Evolutionary conservation across 306 rosid genomes (phyloP).

Genomic region (Nissolia schottii): DNA sequence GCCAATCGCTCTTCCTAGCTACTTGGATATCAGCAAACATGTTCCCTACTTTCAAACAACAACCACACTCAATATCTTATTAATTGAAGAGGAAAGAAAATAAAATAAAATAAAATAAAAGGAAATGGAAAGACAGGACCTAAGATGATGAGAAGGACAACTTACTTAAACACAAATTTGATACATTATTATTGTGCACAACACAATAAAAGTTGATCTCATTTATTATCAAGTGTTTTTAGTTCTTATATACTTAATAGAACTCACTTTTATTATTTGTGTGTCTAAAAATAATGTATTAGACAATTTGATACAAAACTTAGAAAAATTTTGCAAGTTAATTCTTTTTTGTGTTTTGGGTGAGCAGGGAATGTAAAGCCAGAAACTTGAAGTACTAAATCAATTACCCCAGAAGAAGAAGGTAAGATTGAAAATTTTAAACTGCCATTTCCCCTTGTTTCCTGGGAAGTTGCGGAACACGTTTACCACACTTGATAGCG

Average conservation of each 20-base stretch:
- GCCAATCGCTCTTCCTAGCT: conserved; percentile 4
- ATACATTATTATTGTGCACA: too few species aligned
- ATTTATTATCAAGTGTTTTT: too few species aligned
- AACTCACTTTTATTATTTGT: too few species aligned
- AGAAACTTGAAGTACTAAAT: background rate
- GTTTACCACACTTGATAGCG: conserved; percentile 14
- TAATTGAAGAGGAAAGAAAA: background rate
- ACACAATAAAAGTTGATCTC: too few species aligned
- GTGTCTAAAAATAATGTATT: too few species aligned
- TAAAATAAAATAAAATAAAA: background rate
- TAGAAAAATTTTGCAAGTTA: background rate
- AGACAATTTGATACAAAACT: too few species aligned
- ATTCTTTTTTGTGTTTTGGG: too few species aligned
- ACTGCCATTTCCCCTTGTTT: background rate
- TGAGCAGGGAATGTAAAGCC: background rate
- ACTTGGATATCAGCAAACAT: background rate
- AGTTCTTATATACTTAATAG: too few species aligned
- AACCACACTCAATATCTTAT: background rate
- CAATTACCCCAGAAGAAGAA: background rate
- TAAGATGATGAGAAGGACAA: too few species aligned
- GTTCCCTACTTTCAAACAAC: background rate
- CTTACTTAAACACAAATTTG: background rate
- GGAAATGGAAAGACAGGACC: too few species aligned
- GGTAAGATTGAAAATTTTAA: background rate
- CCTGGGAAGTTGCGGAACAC: background rate